phyloP scores from a whole-genome alignment of 2,329 filamentous ascomycete species.

The Nannizziopsis barbatae region DNA sequence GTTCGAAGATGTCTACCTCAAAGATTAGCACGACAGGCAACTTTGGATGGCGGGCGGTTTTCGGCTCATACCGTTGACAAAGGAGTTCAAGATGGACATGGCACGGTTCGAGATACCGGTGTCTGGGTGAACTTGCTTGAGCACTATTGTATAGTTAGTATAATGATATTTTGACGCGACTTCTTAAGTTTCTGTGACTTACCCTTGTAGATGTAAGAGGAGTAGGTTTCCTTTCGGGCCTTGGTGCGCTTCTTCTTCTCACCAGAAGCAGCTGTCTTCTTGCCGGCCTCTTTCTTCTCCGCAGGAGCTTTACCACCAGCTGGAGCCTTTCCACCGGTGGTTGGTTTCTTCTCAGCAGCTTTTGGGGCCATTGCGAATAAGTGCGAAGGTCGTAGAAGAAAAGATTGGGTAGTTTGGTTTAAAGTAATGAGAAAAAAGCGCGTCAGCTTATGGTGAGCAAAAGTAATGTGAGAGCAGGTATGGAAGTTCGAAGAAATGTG shows the following conservation, averaged over 20 bases:
- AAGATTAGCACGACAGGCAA: conserved; percentile 26
- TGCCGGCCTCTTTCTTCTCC: conserved; percentile 99
- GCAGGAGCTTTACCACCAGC: conserved; percentile 63
- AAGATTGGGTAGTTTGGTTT: conserved; percentile 5
- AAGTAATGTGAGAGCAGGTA: conserved; percentile 25
- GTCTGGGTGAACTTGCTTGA: conserved; percentile 99
- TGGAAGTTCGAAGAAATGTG: conserved; percentile 21
- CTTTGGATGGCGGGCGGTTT: conserved; percentile 23
- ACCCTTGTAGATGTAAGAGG: conserved; percentile 99
- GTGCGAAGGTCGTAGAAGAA: conserved; percentile 2
- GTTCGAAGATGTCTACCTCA: conserved; percentile 89
- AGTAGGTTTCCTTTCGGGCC: conserved; percentile 99
- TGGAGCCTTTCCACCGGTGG: conserved; percentile 82
- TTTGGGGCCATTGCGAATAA: conserved; percentile 73
- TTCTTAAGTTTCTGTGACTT: conserved; percentile 26
- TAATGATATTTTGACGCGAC: conserved; percentile 6
- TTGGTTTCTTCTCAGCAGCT: conserved; percentile 95
- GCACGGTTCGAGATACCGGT: conserved; percentile 99
- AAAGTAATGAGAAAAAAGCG: conserved; percentile 6
- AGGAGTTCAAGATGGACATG: conserved; percentile 99
- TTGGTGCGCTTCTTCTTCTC: conserved; percentile 99
- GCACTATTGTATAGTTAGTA: conserved; percentile 48
- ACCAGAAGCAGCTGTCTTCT: conserved; percentile 90
- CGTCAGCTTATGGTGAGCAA: conserved; percentile 17
- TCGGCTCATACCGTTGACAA: conserved; percentile 70